Evolutionary conservation across 2,329 filamentous ascomycete species (phyloP), one percentile per base, ranked within the genome.

Genomic region (Diaporthe destruens): DNA sequence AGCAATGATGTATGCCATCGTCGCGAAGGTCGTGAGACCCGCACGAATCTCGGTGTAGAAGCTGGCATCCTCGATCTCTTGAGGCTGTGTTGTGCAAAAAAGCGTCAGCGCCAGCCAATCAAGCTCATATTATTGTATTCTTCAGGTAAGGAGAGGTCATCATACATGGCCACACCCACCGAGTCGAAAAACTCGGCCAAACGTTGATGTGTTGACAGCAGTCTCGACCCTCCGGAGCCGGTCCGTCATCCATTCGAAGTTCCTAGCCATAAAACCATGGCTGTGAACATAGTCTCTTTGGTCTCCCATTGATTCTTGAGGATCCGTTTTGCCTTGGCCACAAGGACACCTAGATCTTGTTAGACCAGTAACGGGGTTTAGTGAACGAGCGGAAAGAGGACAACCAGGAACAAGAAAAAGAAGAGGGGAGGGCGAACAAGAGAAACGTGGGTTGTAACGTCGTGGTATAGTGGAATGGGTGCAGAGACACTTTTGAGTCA

Each of bases 1-100:
- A 11, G 92, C 92, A 79, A 96, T 95, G 77, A 96, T 96, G 82
- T 95, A 96, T 18, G 93, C 92, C 93, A 95, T 94, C 3, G 92
- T 93, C 70, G 92, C 91, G 79, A 93, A 93, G 2, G 94, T 96
- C 1, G 94, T 94, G 69, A 96, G 80, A 1, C 94, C 94, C 39
- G 94, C 94, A 36, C 94, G 91, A 72, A 96, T 84, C 81, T 96
- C 94, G 29, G 90, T 92, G 75, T 94, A 90, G 81, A 96, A 95
- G 73, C 87, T 91, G 47, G 92, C 88, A 49, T 89, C 89, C 73
- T 88, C 87, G 63, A 94, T 90, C 78, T 93, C 90, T 63, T 90
- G 87, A 42, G 89, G 88, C 92, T 94, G 57, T 4, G 7, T 32
- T 3, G 47, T 20, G 12, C 7, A 42, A 16, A 8, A 25, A 14